Base-by-base conservation (phyloP, 2,329 filamentous ascomycete genomes). In the Epichloe festucae region DNA sequence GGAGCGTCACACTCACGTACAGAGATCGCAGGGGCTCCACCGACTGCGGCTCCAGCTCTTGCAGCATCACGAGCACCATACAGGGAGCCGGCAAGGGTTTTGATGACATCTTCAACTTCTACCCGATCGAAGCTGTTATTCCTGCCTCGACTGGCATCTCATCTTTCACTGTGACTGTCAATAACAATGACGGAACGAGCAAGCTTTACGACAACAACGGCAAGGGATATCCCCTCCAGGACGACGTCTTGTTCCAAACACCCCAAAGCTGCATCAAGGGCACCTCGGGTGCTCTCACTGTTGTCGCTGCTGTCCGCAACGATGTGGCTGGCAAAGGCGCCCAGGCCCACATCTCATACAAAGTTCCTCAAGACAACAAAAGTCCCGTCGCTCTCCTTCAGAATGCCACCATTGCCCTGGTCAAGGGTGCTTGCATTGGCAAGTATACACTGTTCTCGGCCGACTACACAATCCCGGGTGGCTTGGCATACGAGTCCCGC, bases 51-150 rank as follows among this genome's bases (percentile, higher is more conserved):
- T 56, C 58, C 8, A 48, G 54, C 21, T 62, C 63, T 21, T 77
- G 75, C 54, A 66, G 67, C n/a, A 73, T 76, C 49, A 68, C 66
- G 2, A 67, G 73, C 17, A 68, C 63, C 4, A 55, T 70, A n/a
- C 69, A 70, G 43, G 78, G 77, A 3, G 67, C 71, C 23, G 71
- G 73, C 4, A 65, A 67, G 42, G 80, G 80, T 2, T 78, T 83
- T 50, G 80, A 84, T 59, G 78, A 84, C 53, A 75, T 66, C 8
- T 84, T 83, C 60, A 68, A 70, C 50, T 79, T 78, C 63, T 76
- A 70, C 56, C 73, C 70, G n/a, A 64, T 76, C 39, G 57, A 65
- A n/a, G 57, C 62, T 31, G 65, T 76, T 52, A 74, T 89, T 58
- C 63, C 77, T 55, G 69, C 79, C 57, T 66, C 77, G 53, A 69